phyloP scores from a whole-genome alignment of 2,329 filamentous ascomycete species.

The Sporothrix brunneoviolacea region DNA sequence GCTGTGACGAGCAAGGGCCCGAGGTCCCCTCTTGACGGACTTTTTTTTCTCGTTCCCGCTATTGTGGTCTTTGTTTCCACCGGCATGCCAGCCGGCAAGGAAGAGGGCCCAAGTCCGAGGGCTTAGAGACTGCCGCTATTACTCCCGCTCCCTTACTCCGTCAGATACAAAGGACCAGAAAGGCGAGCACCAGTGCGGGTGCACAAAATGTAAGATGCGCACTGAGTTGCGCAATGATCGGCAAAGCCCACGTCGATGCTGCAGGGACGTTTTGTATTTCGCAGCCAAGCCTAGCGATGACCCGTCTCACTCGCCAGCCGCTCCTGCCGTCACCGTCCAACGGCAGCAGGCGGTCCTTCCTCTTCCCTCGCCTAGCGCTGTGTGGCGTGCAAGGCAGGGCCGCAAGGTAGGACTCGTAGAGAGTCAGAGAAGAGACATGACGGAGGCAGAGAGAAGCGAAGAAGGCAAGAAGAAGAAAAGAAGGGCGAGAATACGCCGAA shows the following conservation, averaged over 20 bases:
- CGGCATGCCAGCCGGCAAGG: too few species aligned
- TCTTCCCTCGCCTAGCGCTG: too few species aligned
- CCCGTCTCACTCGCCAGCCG: not conserved
- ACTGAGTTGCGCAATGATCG: conserved; percentile 1
- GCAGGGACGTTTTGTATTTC: too few species aligned
- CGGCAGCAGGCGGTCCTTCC: not conserved
- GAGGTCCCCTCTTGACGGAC: too few species aligned
- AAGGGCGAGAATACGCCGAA: not conserved
- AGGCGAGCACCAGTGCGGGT: not conserved
- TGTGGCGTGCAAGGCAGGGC: too few species aligned
- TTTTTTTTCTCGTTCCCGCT: too few species aligned
- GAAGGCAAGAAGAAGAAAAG: not conserved
- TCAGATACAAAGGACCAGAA: not conserved
- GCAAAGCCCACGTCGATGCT: not conserved
- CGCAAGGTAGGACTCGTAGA: not conserved
- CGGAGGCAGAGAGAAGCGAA: not conserved
- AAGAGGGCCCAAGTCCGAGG: too few species aligned
- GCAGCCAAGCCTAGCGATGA: not conserved
- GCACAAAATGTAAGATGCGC: conserved; percentile 6
- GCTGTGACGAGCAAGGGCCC: too few species aligned
- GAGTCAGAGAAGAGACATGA: not conserved
- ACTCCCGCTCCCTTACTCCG: too few species aligned
- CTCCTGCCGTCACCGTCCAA: not conserved
- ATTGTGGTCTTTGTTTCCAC: too few species aligned
- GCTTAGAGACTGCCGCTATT: too few species aligned